phyloP scores from a whole-genome alignment of 108 stramenopile species.

The Aureococcus anophagefferens region DNA sequence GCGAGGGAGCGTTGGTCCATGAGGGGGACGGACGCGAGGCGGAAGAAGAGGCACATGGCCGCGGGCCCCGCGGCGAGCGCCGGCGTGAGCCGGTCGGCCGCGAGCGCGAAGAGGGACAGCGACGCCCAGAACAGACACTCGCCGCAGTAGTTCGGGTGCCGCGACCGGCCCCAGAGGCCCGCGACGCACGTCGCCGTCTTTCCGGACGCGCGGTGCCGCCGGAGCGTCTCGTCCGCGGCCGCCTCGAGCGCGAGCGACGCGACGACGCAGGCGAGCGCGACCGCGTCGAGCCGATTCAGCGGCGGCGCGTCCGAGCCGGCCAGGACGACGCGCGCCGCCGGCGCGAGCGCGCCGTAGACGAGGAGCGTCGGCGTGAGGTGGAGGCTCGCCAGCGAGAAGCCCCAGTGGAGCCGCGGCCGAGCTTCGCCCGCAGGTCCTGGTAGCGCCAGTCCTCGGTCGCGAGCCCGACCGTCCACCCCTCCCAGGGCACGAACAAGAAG shows the following conservation, averaged over 20 bases:
- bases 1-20: slow-evolving; percentile 1
- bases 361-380: slow-evolving; percentile 3
- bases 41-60: neutral
- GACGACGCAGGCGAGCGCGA: neutral
- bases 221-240: neutral
- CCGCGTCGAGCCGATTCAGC: neutral
- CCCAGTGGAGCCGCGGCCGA: slow-evolving; percentile 2
- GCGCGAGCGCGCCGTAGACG: slow-evolving; percentile 2
- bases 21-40: neutral
- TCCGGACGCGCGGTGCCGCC: neutral
- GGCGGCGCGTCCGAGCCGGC: neutral
- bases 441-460: slow-evolving; percentile 12
- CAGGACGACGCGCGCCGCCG: neutral
- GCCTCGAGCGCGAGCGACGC: neutral
- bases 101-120: neutral
- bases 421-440: neutral
- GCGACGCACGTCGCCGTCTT: neutral
- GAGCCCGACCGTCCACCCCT: neutral
- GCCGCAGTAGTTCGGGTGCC: slow-evolving; percentile 21
- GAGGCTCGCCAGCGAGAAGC: neutral
- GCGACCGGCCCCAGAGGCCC: slow-evolving; percentile 3
- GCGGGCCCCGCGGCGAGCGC: slow-evolving; percentile 27
- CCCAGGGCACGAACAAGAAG: neutral
- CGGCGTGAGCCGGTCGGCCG: neutral
- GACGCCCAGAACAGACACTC: slow-evolving; percentile 3